A percentile compares a stretch with the other conserved stretches of the same genome.
phyloP scores from a whole-genome alignment of 805 yeast species.

The Scheffersomyces amazonensis region DNA sequence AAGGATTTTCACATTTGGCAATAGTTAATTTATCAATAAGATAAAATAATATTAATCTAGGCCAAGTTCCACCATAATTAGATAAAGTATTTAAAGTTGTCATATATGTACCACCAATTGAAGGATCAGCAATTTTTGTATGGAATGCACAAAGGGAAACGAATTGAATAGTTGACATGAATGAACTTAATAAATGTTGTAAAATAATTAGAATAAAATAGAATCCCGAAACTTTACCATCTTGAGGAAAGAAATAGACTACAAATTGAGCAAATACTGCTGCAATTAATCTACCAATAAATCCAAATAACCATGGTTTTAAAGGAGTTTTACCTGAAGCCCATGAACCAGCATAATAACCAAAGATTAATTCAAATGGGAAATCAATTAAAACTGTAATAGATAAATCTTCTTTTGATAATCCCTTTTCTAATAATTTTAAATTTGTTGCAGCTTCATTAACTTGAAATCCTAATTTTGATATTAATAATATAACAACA shows the following conservation, averaged over 20 bases:
- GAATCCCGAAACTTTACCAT: constrained; percentile 42
- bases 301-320: constrained; percentile 88
- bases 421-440: constrained; percentile 85
- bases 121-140: constrained; percentile 91
- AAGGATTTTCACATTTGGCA: constrained; percentile 49
- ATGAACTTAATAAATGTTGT: constrained; percentile 83
- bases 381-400: constrained; percentile 90
- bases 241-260: constrained; percentile 67
- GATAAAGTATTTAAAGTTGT: constrained; percentile 89
- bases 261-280: constrained; percentile 74
- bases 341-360: constrained; percentile 96
- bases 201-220: constrained; percentile 72
- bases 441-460: constrained; percentile 95
- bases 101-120: constrained; percentile 97
- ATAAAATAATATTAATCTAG: constrained; percentile 72
- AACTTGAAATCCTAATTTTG: constrained; percentile 92
- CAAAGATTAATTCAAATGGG: constrained; percentile 93
- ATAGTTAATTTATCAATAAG: constrained; percentile 78
- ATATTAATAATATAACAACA: constrained; percentile 68
- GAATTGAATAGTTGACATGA: constrained; percentile 93
- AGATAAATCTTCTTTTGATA: constrained; percentile 90
- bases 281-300: constrained; percentile 72
- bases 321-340: constrained; percentile 75
- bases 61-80: constrained; percentile 98
- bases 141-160: constrained; percentile 94